These are phyloP conservation scores for Raffaelea arxii DNA, from an alignment of 2,329 filamentous ascomycete species.

Conservation along the genomic window DNA sequence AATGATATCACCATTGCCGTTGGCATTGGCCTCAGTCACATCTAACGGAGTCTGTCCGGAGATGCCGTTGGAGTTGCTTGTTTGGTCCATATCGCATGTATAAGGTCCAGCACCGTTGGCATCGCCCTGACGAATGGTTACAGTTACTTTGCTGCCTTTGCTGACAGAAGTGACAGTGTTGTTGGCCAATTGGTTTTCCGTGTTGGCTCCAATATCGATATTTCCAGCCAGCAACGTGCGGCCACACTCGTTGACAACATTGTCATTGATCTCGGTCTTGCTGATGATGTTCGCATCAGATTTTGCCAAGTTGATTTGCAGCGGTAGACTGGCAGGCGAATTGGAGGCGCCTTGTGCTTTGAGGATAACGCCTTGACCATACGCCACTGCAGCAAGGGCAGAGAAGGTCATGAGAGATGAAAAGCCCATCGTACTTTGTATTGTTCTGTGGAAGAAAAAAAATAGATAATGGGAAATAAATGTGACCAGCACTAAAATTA, in stretches of 20 bases:
- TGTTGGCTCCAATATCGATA: constrained; percentile 51
- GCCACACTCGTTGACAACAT: constrained; percentile 48
- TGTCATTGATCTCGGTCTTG: constrained; percentile 38
- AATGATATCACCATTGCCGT: constrained; percentile 37
- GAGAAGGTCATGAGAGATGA: constrained; percentile 2
- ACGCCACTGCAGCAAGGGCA: constrained; percentile 5
- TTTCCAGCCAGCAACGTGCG: constrained; percentile 49
- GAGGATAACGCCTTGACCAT: constrained; percentile 8
- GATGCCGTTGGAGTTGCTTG: constrained; percentile 32
- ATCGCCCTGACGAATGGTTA: constrained; percentile 42
- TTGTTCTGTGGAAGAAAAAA: background rate
- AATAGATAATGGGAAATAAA: background rate
- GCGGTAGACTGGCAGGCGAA: constrained; percentile 15
- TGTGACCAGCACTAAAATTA: background rate
- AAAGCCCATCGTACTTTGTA: background rate
- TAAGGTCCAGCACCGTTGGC: constrained; percentile 44
- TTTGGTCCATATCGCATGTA: constrained; percentile 40
- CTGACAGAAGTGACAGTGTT: constrained; percentile 37
- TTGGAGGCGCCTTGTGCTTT: constrained; percentile 7
- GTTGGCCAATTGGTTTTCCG: constrained; percentile 38
- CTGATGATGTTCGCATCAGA: constrained; percentile 50
- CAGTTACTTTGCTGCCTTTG: constrained; percentile 30
- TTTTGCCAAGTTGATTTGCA: constrained; percentile 42
- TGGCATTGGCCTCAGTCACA: constrained; percentile 31
- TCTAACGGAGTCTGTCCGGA: constrained; percentile 28